Evolutionary conservation across 495 filamentous ascomycete genomes (phyloP).

Genomic region (Cenococcum geophilum): DNA sequence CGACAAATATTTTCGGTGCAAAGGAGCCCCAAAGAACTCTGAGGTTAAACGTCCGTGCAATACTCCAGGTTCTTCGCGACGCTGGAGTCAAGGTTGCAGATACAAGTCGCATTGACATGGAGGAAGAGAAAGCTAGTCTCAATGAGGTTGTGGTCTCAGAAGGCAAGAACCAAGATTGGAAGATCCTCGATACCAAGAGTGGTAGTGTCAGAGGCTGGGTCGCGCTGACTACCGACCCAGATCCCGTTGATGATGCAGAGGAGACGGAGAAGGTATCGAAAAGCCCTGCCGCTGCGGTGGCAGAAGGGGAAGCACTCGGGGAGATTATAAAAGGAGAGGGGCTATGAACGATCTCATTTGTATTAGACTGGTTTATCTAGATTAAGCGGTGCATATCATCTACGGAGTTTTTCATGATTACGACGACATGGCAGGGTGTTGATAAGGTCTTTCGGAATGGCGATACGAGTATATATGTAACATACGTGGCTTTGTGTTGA

Average conservation of each 20-base stretch:
- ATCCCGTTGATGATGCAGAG: conserved; percentile 1
- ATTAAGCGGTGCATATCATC: background rate
- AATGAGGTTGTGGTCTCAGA: conserved; percentile 2
- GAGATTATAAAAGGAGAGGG: conserved; percentile 13
- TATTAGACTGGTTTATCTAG: background rate
- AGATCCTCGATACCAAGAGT: conserved; percentile 18
- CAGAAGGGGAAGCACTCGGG: conserved; percentile 30
- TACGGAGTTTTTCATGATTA: background rate
- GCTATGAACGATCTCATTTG: background rate
- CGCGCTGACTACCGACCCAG: conserved; percentile 16
- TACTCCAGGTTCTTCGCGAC: conserved; percentile 54
- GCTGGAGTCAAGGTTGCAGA: conserved; percentile 47
- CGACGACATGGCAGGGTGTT: no score
- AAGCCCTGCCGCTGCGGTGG: conserved; percentile 23
- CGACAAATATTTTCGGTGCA: conserved; percentile 50
- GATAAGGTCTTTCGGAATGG: no score
- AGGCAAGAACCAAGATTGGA: conserved; percentile 18
- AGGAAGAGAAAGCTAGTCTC: conserved; percentile 18
- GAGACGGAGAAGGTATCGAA: conserved; percentile 15
- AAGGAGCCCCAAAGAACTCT: conserved; percentile 58
- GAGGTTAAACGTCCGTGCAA: conserved; percentile 57
- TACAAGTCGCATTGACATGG: conserved; percentile 47
- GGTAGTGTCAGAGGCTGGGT: conserved; percentile 29
- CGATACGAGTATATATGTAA: no score
- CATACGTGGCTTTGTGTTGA: no score